phyloP scores from a whole-genome alignment of 2,329 filamentous ascomycete species.

The Macrophomina tecta region DNA sequence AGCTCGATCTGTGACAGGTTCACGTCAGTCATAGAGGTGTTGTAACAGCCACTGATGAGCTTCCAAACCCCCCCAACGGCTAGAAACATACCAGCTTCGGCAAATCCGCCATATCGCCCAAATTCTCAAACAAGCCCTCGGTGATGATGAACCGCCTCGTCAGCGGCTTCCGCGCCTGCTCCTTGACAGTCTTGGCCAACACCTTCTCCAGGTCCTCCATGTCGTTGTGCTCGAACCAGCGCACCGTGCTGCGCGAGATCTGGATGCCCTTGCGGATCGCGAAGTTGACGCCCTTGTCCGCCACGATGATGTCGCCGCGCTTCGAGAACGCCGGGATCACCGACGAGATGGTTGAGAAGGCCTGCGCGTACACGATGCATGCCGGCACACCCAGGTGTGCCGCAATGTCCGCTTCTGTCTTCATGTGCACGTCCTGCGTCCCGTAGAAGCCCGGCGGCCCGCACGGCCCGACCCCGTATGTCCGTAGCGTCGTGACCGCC shows the following conservation, averaged over 20 bases:
- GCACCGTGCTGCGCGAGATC: constrained; percentile 86
- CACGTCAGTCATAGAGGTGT: neutral
- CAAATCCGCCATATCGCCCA: constrained; percentile 83
- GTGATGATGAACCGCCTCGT: constrained; percentile 95
- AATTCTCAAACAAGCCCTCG: constrained; percentile 90
- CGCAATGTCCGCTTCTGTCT: constrained; percentile 92
- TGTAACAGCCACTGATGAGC: neutral
- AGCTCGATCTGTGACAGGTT: constrained; percentile 72
- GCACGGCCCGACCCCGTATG: constrained; percentile 95
- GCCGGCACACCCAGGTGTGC: constrained; percentile 84
- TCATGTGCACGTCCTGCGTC: constrained; percentile 97
- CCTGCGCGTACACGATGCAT: constrained; percentile 94
- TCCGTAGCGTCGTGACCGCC: constrained; percentile 89
- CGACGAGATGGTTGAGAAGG: constrained; percentile 95
- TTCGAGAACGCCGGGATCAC: constrained; percentile 98
- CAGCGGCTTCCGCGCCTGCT: constrained; percentile 85
- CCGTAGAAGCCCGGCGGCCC: constrained; percentile 98
- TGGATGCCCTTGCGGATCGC: constrained; percentile 93
- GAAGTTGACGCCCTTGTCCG: constrained; percentile 91
- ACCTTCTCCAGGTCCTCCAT: constrained; percentile 91
- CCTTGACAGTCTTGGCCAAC: constrained; percentile 82
- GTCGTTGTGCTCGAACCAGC: constrained; percentile 96
- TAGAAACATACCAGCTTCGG: constrained; percentile 74
- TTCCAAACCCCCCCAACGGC: too few relatives aligned
- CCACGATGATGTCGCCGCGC: constrained; percentile 94